These are phyloP conservation scores for Coemansia pectinata DNA, from an alignment of 192 early-diverging fungal species.

Conservation along the genomic window DNA sequence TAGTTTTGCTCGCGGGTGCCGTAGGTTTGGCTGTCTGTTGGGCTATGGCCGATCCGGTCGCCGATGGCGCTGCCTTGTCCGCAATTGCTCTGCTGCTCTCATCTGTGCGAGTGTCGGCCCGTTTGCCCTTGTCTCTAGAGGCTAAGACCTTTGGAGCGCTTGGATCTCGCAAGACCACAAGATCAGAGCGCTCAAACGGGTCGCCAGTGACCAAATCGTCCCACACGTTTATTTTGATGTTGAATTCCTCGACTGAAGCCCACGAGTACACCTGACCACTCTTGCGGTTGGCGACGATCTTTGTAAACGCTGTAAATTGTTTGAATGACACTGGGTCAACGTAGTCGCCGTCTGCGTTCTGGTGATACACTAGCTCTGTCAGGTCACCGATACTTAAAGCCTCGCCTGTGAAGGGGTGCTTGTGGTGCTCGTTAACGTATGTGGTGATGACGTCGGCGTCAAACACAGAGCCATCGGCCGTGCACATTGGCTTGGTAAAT, in stretches of 20 bases:
- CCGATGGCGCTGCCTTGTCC: constrained; percentile 2
- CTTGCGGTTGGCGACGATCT: constrained; percentile 83
- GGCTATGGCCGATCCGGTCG: neutral
- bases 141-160: constrained; percentile 23
- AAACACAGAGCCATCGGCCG: constrained; percentile 83
- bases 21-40: neutral
- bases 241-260: constrained; percentile 84
- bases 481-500: constrained; percentile 83
- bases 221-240: constrained; percentile 84
- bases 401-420: constrained; percentile 83
- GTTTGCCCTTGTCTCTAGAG: constrained; percentile 11
- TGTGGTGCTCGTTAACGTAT: constrained; percentile 77
- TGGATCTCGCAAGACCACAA: constrained; percentile 83
- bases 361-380: constrained; percentile 77
- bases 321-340: constrained; percentile 91
- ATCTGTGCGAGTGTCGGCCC: neutral
- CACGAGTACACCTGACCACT: constrained; percentile 88
- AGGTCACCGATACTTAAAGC: constrained; percentile 73
- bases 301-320: constrained; percentile 77
- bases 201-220: constrained; percentile 84
- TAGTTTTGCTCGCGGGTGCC: constrained; percentile 40
- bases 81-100: neutral
- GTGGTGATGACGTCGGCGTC: constrained; percentile 84
- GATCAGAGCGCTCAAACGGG: constrained; percentile 82
- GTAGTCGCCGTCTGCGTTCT: constrained; percentile 78